phyloP scores from a whole-genome alignment of 2,329 filamentous ascomycete genomes.

The Escovopsis weberi region DNA sequence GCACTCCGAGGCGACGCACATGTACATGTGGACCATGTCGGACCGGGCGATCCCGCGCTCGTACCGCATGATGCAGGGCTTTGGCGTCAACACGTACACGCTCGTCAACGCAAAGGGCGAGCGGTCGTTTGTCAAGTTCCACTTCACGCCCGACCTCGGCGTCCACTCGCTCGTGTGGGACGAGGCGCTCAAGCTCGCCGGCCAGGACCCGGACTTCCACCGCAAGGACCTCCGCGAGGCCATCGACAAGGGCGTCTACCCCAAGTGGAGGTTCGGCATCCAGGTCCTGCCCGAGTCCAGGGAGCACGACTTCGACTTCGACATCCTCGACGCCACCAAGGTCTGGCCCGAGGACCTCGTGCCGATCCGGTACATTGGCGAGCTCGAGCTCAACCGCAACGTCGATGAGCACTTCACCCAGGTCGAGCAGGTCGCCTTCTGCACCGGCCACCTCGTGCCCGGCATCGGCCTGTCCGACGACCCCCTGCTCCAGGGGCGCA shows the following conservation, averaged over 20 bases:
- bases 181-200: slow-evolving; percentile 59
- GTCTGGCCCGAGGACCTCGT: slow-evolving; percentile 69
- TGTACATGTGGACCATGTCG: slow-evolving; percentile 68
- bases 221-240: slow-evolving; percentile 63
- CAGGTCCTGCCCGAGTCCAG: slow-evolving; percentile 58
- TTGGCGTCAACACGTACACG: slow-evolving; percentile 68
- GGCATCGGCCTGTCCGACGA: slow-evolving; percentile 66
- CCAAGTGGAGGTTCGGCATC: slow-evolving; percentile 73
- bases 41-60: slow-evolving; percentile 60
- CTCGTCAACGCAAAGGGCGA: slow-evolving; percentile 54
- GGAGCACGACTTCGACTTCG: slow-evolving; percentile 69
- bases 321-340: slow-evolving; percentile 75
- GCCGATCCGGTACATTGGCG: slow-evolving; percentile 63
- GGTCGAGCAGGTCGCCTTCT: slow-evolving; percentile 74
- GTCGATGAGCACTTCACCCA: slow-evolving; percentile 71
- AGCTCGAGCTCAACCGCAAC: slow-evolving; percentile 66
- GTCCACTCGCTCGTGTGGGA: slow-evolving; percentile 69
- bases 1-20: slow-evolving; percentile 58
- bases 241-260: slow-evolving; percentile 55
- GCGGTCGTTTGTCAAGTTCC: slow-evolving; percentile 63
- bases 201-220: slow-evolving; percentile 70
- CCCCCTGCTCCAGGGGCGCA: slow-evolving; percentile 56
- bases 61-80: slow-evolving; percentile 76
- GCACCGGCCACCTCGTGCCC: slow-evolving; percentile 63
- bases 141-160: slow-evolving; percentile 59